Base-by-base conservation (phyloP, 2,329 filamentous ascomycete genomes). In the Passalora sequoiae region DNA sequence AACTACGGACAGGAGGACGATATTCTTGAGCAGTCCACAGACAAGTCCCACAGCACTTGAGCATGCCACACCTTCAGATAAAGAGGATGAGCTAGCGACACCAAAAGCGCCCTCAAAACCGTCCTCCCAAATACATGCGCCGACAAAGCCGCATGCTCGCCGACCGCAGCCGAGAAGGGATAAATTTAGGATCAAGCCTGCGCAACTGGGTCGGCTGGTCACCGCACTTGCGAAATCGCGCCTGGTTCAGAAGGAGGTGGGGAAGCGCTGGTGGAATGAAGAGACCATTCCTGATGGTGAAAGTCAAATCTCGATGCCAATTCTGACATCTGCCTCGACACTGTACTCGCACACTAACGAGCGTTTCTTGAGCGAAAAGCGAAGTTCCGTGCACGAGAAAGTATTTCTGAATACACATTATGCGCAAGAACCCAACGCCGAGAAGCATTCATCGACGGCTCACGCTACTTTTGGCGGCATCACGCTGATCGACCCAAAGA, bases 401-500 rank as follows among this genome's bases (percentile, higher is more conserved):
- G 38, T 31, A 7, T 42, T 42, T 12, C 30, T 49, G 12, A 31
- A 40, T n/a, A 41, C 40, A 27, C 44, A 44, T 10, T 47, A 31
- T 10, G 43, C 40, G n/a, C 38, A 17, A 6, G 43, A 50, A 24
- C 48, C 50, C 8, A 45, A 46, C 16, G 28, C 30, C 19, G 48
- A 41, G 38, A 44, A 36, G 24, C 27, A 38, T 5, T 10, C 38
- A 16, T 20, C 38, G 8, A 36, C 38, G 1, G 10, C 33, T 12
- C 15, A 30, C 21, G 17, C 31, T 6, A 13, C 32, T 13, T 50
- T 50, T 21, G 56, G 53, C 9, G 55, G 57, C 38, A 46, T 61
- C 16, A 53, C 57, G 2, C 25, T 63, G 1, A 50, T 54, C 21
- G 55, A 61, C 30, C 53, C 57, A 6, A 59, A 51, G 24, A 38